Percentiles rank a stretch among this genome's conserved stretches.
These are phyloP conservation scores for Chlorella sp. DNA, from an alignment of 139 green algal species.

Conservation along the genomic window DNA sequence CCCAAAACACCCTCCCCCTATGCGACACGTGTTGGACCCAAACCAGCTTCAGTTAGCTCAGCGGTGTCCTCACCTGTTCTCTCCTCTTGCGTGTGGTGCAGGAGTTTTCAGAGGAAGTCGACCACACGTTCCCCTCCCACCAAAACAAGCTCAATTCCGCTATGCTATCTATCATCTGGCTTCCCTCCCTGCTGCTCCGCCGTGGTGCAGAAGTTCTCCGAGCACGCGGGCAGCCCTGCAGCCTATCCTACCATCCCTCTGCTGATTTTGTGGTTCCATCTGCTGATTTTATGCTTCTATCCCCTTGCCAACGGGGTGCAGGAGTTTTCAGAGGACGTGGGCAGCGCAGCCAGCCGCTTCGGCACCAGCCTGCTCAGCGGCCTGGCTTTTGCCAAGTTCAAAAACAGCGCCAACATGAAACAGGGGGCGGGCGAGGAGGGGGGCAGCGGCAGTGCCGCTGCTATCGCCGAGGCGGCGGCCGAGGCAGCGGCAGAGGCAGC, in stretches of 20 bases:
- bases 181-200: too few relatives aligned
- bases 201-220: neutral
- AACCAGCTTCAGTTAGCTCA: too few relatives aligned
- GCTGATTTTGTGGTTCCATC: neutral
- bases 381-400: constrained; percentile 36
- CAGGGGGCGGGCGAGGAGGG: neutral
- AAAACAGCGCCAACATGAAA: neutral
- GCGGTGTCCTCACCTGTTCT: too few relatives aligned
- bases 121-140: too few relatives aligned
- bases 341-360: constrained; percentile 44
- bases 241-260: neutral
- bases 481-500: neutral
- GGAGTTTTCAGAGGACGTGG: constrained; percentile 55
- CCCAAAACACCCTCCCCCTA: too few relatives aligned
- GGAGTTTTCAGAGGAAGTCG: too few relatives aligned
- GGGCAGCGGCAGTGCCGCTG: neutral
- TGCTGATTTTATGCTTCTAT: neutral
- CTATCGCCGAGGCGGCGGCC: neutral
- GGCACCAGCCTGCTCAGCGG: constrained; percentile 31
- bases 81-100: too few relatives aligned
- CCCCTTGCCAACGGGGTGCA: neutral
- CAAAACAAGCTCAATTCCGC: too few relatives aligned
- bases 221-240: neutral
- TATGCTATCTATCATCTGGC: too few relatives aligned
- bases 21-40: too few relatives aligned